A percentile compares a stretch with the other conserved stretches of the same genome.
phyloP scores from a whole-genome alignment of 1,284 basidiomycete species.

The Leccinum ambiguum region DNA sequence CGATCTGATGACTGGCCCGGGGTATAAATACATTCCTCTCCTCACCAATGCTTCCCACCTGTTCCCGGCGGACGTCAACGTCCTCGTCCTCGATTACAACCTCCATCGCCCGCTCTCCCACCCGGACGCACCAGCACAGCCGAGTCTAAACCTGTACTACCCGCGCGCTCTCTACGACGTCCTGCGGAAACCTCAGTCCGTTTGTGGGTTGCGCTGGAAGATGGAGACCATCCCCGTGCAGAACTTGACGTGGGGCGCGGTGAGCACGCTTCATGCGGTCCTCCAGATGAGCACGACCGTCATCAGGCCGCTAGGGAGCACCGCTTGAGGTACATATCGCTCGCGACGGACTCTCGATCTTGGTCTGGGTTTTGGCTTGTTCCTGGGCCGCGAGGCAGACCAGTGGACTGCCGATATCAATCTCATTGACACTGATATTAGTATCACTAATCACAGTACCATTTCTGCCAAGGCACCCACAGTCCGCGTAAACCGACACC shows the following conservation, averaged over 20 bases:
- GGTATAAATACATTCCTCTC: neutral
- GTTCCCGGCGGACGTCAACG: neutral
- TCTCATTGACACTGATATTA: too few relatives aligned
- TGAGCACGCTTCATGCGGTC: conserved; percentile 39
- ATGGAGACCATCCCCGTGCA: conserved; percentile 45
- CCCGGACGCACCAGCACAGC: neutral
- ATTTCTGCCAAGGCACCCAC: neutral
- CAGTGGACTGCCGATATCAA: neutral
- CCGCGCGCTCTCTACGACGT: conserved; percentile 39
- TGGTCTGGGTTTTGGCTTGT: conserved; percentile 2
- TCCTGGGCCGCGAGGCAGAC: neutral
- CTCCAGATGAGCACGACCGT: conserved; percentile 29
- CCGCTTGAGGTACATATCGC: conserved; percentile 38
- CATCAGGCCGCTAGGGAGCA: conserved; percentile 17
- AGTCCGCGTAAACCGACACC: neutral
- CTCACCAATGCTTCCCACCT: neutral
- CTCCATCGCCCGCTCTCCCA: neutral
- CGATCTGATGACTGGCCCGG: neutral
- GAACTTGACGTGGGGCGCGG: conserved; percentile 42
- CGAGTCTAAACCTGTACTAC: conserved; percentile 34
- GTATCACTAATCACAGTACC: neutral
- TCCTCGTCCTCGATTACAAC: neutral
- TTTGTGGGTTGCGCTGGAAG: conserved; percentile 51
- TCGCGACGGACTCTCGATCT: conserved; percentile 46
- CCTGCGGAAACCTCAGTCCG: conserved; percentile 30